Evolutionary conservation across 1,139 yeast species (phyloP), one percentile per base, ranked within the genome.

Genomic region (Yamadazyma aaseri): DNA sequence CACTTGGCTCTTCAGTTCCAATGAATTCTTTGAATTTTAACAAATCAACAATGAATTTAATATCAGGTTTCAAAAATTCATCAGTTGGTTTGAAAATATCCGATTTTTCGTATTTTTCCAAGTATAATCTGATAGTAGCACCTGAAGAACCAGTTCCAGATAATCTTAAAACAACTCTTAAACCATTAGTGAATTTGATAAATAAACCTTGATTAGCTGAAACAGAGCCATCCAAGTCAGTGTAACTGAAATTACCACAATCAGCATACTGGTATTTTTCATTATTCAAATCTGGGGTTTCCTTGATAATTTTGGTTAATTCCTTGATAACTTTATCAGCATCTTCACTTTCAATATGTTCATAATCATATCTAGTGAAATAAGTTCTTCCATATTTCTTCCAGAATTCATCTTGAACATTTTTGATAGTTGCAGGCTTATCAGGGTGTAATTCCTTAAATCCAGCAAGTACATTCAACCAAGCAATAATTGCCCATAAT

Each of bases 61-160:
- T 77, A 47, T 84, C 90, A 4, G 68, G 59, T 34, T 68, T 67
- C 51, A 92, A 74, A 60, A 66, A 89, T 26, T 79, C 79, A 47
- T 84, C 86, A n/a, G 90, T 95, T 29, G 69, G 60, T 40, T 63
- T 50, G 7, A 53, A 53, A 52, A 74, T 78, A 29, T 70, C 71
- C 11, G 75, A 45, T 38, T 64, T 57, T 51, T 87, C 95, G 64
- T 86, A 90, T 62, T 82, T 82, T 62, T 92, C 98, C 57, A 90
- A 70, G 63, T 92, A 92, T 47, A 92, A 71, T 63, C 99, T 80
- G 42, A 94, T 90, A 3, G 99, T 92, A 13, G 98, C 97, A 31
- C 98, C 99, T 2, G 96, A 81, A 1, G 97, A 89, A 5, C 99
- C 99, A 9, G 99, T 92, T 38, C 99, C 99, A 0, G 97, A 87